phyloP scores from a whole-genome alignment of 495 filamentous ascomycete genomes.

The Podospora tetraspora region DNA sequence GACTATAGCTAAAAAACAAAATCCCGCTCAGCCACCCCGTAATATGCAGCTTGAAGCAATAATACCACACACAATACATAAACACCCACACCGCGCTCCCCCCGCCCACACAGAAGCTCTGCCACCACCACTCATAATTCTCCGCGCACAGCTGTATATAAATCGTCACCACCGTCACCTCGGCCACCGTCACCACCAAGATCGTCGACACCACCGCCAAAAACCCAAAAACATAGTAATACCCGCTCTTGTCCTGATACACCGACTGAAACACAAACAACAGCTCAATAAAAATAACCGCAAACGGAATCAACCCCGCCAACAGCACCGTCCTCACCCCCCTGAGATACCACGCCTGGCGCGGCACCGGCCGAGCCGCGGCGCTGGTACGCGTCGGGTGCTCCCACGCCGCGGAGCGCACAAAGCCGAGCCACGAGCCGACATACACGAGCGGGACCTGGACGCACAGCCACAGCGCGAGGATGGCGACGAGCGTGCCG shows the following conservation, averaged over 20 bases:
- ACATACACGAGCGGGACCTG: slow-evolving; percentile 85
- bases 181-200: slow-evolving; percentile 71
- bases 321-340: slow-evolving; percentile 58
- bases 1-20: slow-evolving; percentile 81
- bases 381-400: slow-evolving; percentile 80
- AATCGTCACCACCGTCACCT: slow-evolving; percentile 85
- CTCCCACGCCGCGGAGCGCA: slow-evolving; percentile 64
- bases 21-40: slow-evolving; percentile 73
- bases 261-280: slow-evolving; percentile 87
- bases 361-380: slow-evolving; percentile 69
- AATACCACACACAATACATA: slow-evolving; percentile 82
- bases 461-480: slow-evolving; percentile 81
- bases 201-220: slow-evolving; percentile 70
- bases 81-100: slow-evolving; percentile 83
- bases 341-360: slow-evolving; percentile 74
- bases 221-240: slow-evolving; percentile 95
- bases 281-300: slow-evolving; percentile 89
- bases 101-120: slow-evolving; percentile 78
- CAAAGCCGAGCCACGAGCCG: slow-evolving; percentile 76
- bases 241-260: slow-evolving; percentile 90
- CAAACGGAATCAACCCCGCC: slow-evolving; percentile 82
- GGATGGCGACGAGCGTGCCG: slow-evolving; percentile 69
- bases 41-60: slow-evolving; percentile 75
- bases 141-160: slow-evolving; percentile 83
- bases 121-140: slow-evolving; percentile 98